Evolutionary conservation across 441 rosid species (phyloP), one percentile per base, ranked within the genome.

Genomic region (Syzygium syzygioides): DNA sequence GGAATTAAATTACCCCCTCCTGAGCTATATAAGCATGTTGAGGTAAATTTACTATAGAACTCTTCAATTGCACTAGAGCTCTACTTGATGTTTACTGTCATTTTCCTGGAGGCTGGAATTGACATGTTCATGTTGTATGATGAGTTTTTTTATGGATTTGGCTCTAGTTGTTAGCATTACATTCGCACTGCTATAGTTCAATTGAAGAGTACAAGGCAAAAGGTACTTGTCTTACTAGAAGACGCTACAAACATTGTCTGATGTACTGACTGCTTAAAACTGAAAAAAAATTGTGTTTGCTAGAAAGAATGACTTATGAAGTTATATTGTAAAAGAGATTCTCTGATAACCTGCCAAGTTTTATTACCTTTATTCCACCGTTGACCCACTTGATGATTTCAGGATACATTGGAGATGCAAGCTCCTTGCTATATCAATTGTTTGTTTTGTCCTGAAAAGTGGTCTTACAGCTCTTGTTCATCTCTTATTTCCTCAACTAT

Each of bases 1-100:
- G 97, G 98, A 76, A 95, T 98, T 91, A 98, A 95, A 91, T 92
- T 97, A 88, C 98, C 98, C 87, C 99, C 98, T 89, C 95, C 95
- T 56, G 96, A 95, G 92, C 93, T 96, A 66, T 95, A 94, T 91
- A 93, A 93, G 93, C 96, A 93, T 93, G 97, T 98, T 86, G 97
- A 97, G 93, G 99, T 98, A 95, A 89, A 90, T 54, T 90, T 90
- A 60, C 48, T 71, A 48, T 28, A 10, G 60, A 56, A n/a, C 64
- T 26, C n/a, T 59, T 59, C 66, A 26, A 59, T 28, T 28, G 30
- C 66, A 59, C 66, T 3, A 26, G 15, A 26, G 66, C 8, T 59
- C 30, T 55, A 45, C 83, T 37, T 85, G 20, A 85, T 71, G 56
- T 64, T 90, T 87, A 90, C 64, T 86, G 84, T 53, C 59, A 87